Evolutionary conservation across 805 yeast species (phyloP), one percentile per base, ranked within the genome.

Genomic region (Kodamaea leandrae): DNA sequence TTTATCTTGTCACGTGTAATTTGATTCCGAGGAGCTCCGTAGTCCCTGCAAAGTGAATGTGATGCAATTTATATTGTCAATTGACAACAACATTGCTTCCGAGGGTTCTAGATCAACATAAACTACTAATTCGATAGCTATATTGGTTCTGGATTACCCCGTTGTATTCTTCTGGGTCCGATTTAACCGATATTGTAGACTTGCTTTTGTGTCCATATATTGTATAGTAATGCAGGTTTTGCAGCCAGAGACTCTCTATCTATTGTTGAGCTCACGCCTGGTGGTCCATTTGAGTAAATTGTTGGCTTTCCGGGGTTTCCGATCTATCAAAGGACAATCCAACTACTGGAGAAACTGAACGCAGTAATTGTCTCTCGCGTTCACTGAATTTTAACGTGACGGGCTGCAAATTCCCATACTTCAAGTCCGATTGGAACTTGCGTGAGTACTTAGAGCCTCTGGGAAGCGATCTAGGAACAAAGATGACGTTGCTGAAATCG

Each of bases 401-500:
- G 3, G 40, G 35, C 40, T 20, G 35, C 10, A 20, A 7, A n/a
- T 20, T 30, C 6, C 37, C 37, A 16, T 26, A 32, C 5, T 32
- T 39, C 21, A 23, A 19, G 23, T 33, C 35, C 7, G 42, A 39
- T 24, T 38, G 37, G 21, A 30, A 33, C 24, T 17, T 33, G 12
- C 34, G 28, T 4, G 26, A 17, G 13, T 39, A 39, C 21, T 30
- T 33, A 8, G 37, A 23, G 19, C 24, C 23, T 19, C 24, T 39
- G 3, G 37, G 43, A 34, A 39, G 18, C 4, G 38, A 26, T 2
- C 43, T 15, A 10, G 43, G 38, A 19, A 39, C 43, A 9, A 39
- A 39, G 14, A 39, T 39, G 4, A 34, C 43, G 18, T 39, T 39
- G 25, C 35, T 33, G 36, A 32, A 39, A 13, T 36, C 32, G 4